Conservation (phyloP, 352 stramenopile genomes). For the Phytophthora fragariaefolia region DNA sequence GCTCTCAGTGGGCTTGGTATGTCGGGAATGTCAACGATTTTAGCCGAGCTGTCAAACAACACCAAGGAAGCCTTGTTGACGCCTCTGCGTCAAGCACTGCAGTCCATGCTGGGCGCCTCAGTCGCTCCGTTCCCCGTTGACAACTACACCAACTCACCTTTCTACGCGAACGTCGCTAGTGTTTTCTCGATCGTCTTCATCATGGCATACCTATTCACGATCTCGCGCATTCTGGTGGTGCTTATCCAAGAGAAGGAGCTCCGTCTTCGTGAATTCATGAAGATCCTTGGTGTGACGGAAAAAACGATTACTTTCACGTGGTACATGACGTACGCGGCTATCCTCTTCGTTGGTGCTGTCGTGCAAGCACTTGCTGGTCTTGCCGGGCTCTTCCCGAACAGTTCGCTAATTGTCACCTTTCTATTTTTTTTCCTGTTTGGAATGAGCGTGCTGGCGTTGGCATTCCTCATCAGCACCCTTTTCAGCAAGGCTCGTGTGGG, state of each 20-base stretch:
- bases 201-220: slow-evolving; percentile 88
- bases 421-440: slow-evolving; percentile 80
- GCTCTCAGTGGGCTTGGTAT: slow-evolving; percentile 8
- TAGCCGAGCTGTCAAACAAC: slow-evolving; percentile 20
- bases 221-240: slow-evolving; percentile 80
- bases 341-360: slow-evolving; percentile 74
- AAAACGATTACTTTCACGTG: slow-evolving; percentile 66
- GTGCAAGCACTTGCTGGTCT: slow-evolving; percentile 55
- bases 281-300: slow-evolving; percentile 90
- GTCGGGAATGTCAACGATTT: background rate
- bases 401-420: slow-evolving; percentile 67
- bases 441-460: slow-evolving; percentile 44
- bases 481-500: slow-evolving; percentile 69
- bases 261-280: slow-evolving; percentile 89
- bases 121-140: slow-evolving; percentile 51
- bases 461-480: slow-evolving; percentile 69
- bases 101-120: slow-evolving; percentile 39
- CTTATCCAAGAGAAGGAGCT: slow-evolving; percentile 92
- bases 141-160: slow-evolving; percentile 46
- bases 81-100: slow-evolving; percentile 47
- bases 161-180: slow-evolving; percentile 56
- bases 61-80: slow-evolving; percentile 30
- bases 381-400: slow-evolving; percentile 48
- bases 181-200: slow-evolving; percentile 90
- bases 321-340: slow-evolving; percentile 89